Evolutionary conservation across 305 asterid species (phyloP).

Genomic region (Rubia tinctorum): DNA sequence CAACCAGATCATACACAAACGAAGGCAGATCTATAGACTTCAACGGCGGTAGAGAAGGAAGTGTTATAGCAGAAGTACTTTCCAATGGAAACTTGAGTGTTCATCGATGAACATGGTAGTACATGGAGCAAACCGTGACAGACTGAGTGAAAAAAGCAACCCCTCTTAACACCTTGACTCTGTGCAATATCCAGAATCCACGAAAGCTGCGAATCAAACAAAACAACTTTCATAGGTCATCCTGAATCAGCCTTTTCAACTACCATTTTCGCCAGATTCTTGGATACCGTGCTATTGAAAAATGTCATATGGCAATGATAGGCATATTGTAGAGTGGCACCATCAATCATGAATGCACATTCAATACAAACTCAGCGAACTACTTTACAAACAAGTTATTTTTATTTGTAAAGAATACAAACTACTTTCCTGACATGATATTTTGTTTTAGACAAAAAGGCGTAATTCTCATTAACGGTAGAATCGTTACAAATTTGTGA

Average conservation of each 20-base stretch:
- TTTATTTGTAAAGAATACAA: too few relatives aligned
- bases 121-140: too few relatives aligned
- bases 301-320: too few relatives aligned
- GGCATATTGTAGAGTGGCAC: too few relatives aligned
- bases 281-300: constrained; percentile 8
- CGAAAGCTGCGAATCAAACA: constrained; percentile 34
- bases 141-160: constrained; percentile 36
- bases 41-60: constrained; percentile 26
- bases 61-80: neutral
- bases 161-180: constrained; percentile 25
- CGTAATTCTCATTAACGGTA: too few relatives aligned
- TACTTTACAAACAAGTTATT: too few relatives aligned
- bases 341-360: too few relatives aligned
- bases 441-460: too few relatives aligned
- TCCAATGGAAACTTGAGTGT: constrained; percentile 21
- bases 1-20: constrained; percentile 15
- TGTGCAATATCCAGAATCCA: constrained; percentile 33
- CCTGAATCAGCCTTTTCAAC: constrained; percentile 10
- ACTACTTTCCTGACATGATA: too few relatives aligned
- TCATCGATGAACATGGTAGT: constrained; percentile 28
- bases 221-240: constrained; percentile 14
- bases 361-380: too few relatives aligned
- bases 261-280: constrained; percentile 16
- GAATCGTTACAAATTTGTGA: too few relatives aligned
- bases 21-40: constrained; percentile 36